A percentile compares a stretch with the other conserved stretches of the same genome.
phyloP scores from a whole-genome alignment of 1,139 yeast species.

The Magnusiomyces ingens region DNA sequence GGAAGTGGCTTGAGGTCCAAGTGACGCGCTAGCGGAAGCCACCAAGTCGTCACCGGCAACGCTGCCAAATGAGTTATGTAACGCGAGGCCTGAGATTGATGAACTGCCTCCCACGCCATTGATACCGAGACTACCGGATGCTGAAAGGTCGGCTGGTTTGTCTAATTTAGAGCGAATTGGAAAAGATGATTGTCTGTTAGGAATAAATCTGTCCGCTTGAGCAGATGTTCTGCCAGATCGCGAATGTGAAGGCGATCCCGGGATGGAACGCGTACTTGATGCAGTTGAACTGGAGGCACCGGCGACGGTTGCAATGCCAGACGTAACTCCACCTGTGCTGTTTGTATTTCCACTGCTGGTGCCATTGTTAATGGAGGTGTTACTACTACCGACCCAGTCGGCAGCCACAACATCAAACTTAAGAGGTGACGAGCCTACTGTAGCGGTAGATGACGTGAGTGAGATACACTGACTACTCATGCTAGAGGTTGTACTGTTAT shows the following conservation, averaged over 20 bases:
- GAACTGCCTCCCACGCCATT: slow-evolving; percentile 1
- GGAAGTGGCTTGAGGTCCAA: slow-evolving; percentile 7
- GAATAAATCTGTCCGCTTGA: slow-evolving; percentile 43
- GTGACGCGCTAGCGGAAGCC: not conserved
- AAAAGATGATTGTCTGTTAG: slow-evolving; percentile 42
- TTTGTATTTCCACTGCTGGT: slow-evolving; percentile 22
- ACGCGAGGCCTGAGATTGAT: slow-evolving; percentile 6
- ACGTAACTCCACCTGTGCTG: slow-evolving; percentile 13
- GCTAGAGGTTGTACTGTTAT: slow-evolving; percentile 15
- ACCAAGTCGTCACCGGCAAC: slow-evolving; percentile 5
- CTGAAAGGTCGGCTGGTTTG: slow-evolving; percentile 12
- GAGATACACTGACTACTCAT: slow-evolving; percentile 8
- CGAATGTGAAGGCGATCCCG: slow-evolving; percentile 22
- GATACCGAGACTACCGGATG: slow-evolving; percentile 8
- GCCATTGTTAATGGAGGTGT: slow-evolving; percentile 11
- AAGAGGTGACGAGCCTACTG: slow-evolving; percentile 36
- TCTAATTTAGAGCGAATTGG: slow-evolving; percentile 38
- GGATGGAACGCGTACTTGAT: slow-evolving; percentile 9
- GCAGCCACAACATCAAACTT: slow-evolving; percentile 39
- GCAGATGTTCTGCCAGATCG: slow-evolving; percentile 24
- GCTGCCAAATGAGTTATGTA: not conserved
- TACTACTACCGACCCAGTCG: slow-evolving; percentile 26
- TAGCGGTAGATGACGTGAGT: slow-evolving; percentile 21
- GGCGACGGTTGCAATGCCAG: slow-evolving; percentile 10
- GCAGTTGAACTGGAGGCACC: slow-evolving; percentile 2